These are phyloP conservation scores for Diaporthe ilicicola DNA, from an alignment of 2,329 filamentous ascomycete genomes.

Conservation along the genomic window DNA sequence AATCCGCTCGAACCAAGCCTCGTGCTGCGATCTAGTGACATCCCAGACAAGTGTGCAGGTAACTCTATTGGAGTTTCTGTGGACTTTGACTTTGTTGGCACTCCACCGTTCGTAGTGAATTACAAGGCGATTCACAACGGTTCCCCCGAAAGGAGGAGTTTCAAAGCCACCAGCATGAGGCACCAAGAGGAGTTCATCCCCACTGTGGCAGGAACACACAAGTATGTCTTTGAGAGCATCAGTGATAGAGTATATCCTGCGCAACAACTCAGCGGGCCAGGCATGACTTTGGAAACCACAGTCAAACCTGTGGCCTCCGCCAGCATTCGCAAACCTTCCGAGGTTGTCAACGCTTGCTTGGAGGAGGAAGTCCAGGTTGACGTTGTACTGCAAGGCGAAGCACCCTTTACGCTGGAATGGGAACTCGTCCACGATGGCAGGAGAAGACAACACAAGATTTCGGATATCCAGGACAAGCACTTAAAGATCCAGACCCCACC, in stretches of 20 bases:
- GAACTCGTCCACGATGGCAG: slow-evolving; percentile 91
- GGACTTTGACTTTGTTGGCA: slow-evolving; percentile 88
- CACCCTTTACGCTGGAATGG: slow-evolving; percentile 90
- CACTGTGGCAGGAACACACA: slow-evolving; percentile 81
- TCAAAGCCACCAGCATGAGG: slow-evolving; percentile 74
- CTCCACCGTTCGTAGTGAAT: slow-evolving; percentile 85
- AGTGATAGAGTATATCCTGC: slow-evolving; percentile 83
- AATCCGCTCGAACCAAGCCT: slow-evolving; percentile 91
- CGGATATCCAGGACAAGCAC: slow-evolving; percentile 67
- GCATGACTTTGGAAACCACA: slow-evolving; percentile 79
- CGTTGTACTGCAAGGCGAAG: slow-evolving; percentile 77
- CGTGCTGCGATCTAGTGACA: slow-evolving; percentile 77
- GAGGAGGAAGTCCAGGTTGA: slow-evolving; percentile 81
- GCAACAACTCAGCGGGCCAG: slow-evolving; percentile 67
- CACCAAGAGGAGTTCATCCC: slow-evolving; percentile 88
- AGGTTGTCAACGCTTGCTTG: slow-evolving; percentile 76
- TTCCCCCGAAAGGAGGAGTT: slow-evolving; percentile 60
- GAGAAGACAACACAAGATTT: slow-evolving; percentile 73
- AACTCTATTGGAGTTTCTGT: slow-evolving; percentile 92
- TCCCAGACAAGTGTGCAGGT: slow-evolving; percentile 94
- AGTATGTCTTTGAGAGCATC: slow-evolving; percentile 84
- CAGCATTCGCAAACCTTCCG: slow-evolving; percentile 65
- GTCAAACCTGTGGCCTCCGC: slow-evolving; percentile 94
- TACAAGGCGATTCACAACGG: slow-evolving; percentile 78
- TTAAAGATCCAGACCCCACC: slow-evolving; percentile 80